Base-by-base conservation (phyloP, 495 filamentous ascomycete genomes). In the Aspergillus hancockii region DNA sequence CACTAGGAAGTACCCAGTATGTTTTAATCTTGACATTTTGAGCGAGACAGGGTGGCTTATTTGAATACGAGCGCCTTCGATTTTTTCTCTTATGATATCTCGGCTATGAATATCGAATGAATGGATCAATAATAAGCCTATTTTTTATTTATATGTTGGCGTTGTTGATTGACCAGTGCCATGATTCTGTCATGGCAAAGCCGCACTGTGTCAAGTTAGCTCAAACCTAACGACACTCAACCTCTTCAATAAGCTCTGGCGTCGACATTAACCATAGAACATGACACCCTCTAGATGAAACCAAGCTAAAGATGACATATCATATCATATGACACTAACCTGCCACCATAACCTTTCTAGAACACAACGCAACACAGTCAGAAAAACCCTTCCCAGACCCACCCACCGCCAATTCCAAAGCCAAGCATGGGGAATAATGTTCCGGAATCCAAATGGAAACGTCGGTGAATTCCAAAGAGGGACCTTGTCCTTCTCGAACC, bases 391-490 rank as follows among this genome's bases (percentile, higher is more conserved):
- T 51, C 46, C 58, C 54, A 58, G 59, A 50, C 49, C 49, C 49
- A 31, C 16, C 23, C 59, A 58, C 58, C 58, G 58, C 56, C 51
- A 59, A 18, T 38, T 28, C 19, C 51, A 7, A 40, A 56, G 36
- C 56, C 58, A 54, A 51, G 54, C 45, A 55, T 59, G 57, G 54
- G 54, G 62, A 16, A 22, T 60, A 60, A 57, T 52, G 25, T 57
- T 53, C 55, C 54, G 30, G 25, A 59, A 59, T 46, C 47, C 40
- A 23, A 40, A 16, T 41, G 46, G 50, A 62, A 66, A 62, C 36
- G 49, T 66, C 63, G 63, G 63, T 66, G 60, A 59, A 57, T 38
- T 43, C 25, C 52, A 22, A 49, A 51, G 54, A 40, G 25, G 25
- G 18, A 12, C 21, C 14, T 25, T 21, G 18, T 18, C 50, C 4